Conservation (phyloP, 116 monocot species). For the Papilionanthe hybrid region DNA sequence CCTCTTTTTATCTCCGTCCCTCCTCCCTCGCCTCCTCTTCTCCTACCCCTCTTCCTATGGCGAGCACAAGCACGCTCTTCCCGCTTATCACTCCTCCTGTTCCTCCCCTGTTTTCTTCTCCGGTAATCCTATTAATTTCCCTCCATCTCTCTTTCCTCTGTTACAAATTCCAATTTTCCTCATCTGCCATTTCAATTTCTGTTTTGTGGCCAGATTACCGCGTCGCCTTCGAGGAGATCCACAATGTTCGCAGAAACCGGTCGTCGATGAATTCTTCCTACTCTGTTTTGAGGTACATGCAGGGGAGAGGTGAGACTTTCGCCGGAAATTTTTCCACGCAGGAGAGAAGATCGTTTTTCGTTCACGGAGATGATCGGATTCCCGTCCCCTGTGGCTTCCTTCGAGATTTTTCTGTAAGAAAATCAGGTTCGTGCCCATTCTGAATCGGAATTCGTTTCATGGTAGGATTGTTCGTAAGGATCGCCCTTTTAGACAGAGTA, state of each 20-base stretch:
- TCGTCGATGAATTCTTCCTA: conserved; percentile 4
- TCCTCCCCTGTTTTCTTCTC: conserved; percentile 51
- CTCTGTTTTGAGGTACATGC: conserved; percentile 45
- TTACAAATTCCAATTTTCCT: background rate
- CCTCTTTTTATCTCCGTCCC: conserved; percentile 19
- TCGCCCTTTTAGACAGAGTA: conserved; percentile 39
- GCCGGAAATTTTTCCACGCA: conserved; percentile 56
- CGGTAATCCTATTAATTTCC: conserved; percentile 28
- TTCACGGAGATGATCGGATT: conserved; percentile 4
- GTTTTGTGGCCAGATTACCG: conserved; percentile 35
- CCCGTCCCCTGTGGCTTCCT: conserved; percentile 81
- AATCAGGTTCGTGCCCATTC: conserved; percentile 38
- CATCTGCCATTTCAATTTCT: background rate
- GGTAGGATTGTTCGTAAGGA: background rate
- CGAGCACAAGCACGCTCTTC: conserved; percentile 80
- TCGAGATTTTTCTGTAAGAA: conserved; percentile 41
- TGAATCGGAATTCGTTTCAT: background rate
- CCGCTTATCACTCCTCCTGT: conserved; percentile 47
- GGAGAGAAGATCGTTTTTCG: conserved; percentile 54
- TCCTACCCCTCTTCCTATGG: conserved; percentile 66
- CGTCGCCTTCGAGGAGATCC: conserved; percentile 45
- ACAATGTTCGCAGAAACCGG: conserved; percentile 18
- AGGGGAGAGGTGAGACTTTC: conserved; percentile 26
- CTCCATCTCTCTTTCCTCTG: background rate
- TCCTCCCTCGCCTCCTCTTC: conserved; percentile 27